Base-by-base conservation (phyloP, 176 grass and related monocot genomes). In the Lolium multiflorum region DNA sequence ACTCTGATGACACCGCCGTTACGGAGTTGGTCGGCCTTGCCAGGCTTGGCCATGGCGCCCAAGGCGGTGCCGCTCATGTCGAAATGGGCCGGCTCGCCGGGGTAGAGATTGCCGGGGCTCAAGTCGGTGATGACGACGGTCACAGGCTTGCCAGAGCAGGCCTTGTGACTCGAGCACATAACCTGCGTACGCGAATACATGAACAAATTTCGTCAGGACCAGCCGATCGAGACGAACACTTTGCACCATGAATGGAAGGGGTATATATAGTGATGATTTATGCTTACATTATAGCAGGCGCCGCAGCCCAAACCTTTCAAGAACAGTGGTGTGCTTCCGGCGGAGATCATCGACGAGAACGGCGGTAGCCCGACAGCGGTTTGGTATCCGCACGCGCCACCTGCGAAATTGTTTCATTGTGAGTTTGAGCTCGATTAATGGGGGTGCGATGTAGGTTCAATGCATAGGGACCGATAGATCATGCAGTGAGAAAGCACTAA, bases 231-330 rank as follows among this genome's bases (percentile, higher is more conserved):
- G 3, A 76, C 83, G 78, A 59, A 70, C 57, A 72, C 67, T 88
- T 11, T 88, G 62, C 90, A 15, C 90, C 59, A 76, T 47, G 77
- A 81, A 87, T 90, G 83, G 72, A 57, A 54, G 15, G 73, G 73
- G 22, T 35, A 35, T 35, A 35, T 9, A 10, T 0, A 39, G 14
- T 52, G 46, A 20, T 18, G 46, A 11, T 11, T 11, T 28, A 54
- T 55, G 74, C 74, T 81, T 52, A 98, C 96, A 92, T 91, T 88
- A 74, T 94, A 96, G 82, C 97, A 98, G 10, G 97, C 90, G 56
- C 97, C 97, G 25, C 97, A 98, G 6, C 97, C 93, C 81, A 83
- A 84, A 70, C 94, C 96, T 22, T 31, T 71, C 71, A 88, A 83
- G 90, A 86, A 98, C 66, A 98, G 51, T 6, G 93, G 85, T 14